These are phyloP conservation scores for Chlamydomonas sp. DNA, from an alignment of 139 green algal genomes.

Conservation along the genomic window DNA sequence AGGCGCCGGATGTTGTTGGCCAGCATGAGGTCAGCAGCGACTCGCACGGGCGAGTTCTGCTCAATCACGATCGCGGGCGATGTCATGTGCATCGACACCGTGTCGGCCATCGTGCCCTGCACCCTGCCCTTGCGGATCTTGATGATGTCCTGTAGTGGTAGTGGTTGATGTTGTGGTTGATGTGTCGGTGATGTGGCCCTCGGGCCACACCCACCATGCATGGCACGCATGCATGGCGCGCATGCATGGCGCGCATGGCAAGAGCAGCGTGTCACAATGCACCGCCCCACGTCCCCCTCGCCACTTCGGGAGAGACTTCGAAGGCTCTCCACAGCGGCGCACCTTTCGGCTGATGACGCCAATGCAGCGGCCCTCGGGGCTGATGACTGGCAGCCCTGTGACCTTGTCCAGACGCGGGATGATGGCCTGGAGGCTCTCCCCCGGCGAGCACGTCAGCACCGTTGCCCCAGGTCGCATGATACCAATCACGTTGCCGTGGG, in stretches of 20 bases:
- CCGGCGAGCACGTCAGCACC: neutral
- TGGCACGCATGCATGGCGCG: too few relatives aligned
- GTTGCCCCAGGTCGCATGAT: conserved; percentile 7
- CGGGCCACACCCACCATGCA: neutral
- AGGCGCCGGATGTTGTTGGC: conserved; percentile 56
- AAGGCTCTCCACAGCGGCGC: neutral
- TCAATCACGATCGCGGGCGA: conserved; percentile 48
- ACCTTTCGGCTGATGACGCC: conserved; percentile 63
- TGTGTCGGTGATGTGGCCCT: neutral
- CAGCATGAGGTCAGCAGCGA: conserved; percentile 61
- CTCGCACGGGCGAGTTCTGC: conserved; percentile 25
- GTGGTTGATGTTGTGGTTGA: neutral
- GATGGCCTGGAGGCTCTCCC: neutral
- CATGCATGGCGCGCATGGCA: too few relatives aligned
- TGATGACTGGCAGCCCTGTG: conserved; percentile 58
- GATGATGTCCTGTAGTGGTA: conserved; percentile 47
- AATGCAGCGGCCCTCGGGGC: conserved; percentile 36
- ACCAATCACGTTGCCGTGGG: conserved; percentile 3
- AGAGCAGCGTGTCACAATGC: too few relatives aligned
- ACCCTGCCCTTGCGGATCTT: conserved; percentile 30
- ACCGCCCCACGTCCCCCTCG: too few relatives aligned
- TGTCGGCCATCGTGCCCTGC: conserved; percentile 32
- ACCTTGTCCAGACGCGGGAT: conserved; percentile 17
- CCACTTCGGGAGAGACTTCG: neutral
- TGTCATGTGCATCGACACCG: conserved; percentile 55